Percentiles rank a stretch among this genome's conserved stretches.
phyloP scores from a whole-genome alignment of 2,329 filamentous ascomycete genomes.

The Colletotrichum sansevieriae region DNA sequence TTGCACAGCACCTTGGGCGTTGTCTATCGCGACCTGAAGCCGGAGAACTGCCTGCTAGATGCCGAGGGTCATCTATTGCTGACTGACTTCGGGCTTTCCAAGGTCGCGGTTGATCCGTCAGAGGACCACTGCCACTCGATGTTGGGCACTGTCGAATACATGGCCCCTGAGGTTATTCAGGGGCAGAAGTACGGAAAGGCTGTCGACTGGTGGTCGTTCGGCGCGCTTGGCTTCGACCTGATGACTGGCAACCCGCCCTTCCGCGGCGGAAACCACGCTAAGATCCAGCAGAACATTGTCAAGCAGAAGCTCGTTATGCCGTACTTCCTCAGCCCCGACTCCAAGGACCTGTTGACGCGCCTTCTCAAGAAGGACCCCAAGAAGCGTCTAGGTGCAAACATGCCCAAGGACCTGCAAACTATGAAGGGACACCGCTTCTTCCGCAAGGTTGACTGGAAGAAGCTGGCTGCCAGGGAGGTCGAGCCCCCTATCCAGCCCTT shows the following conservation, averaged over 20 bases:
- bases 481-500: slow-evolving; percentile 92
- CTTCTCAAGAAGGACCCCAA: slow-evolving; percentile 91
- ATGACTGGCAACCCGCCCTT: slow-evolving; percentile 95
- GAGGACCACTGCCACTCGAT: slow-evolving; percentile 84
- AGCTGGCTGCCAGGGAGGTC: slow-evolving; percentile 83
- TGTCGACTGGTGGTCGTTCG: slow-evolving; percentile 99
- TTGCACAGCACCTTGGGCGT: slow-evolving; percentile 93
- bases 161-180: slow-evolving; percentile 95
- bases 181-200: slow-evolving; percentile 92
- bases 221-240: slow-evolving; percentile 90
- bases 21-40: slow-evolving; percentile 96
- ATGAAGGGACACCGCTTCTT: slow-evolving; percentile 98
- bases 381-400: slow-evolving; percentile 89
- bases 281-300: slow-evolving; percentile 95
- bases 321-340: slow-evolving; percentile 91
- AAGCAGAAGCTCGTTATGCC: slow-evolving; percentile 91
- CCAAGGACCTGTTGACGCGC: slow-evolving; percentile 92
- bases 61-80: slow-evolving; percentile 91
- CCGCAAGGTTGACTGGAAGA: slow-evolving; percentile 94
- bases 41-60: slow-evolving; percentile 96
- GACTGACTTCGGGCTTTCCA: slow-evolving; percentile 97
- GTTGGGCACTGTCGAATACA: slow-evolving; percentile 96
- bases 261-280: slow-evolving; percentile 89
- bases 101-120: slow-evolving; percentile 80
- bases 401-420: slow-evolving; percentile 86